phyloP scores from a whole-genome alignment of 768 basidiomycete genomes.

The Auricularia sp. region DNA sequence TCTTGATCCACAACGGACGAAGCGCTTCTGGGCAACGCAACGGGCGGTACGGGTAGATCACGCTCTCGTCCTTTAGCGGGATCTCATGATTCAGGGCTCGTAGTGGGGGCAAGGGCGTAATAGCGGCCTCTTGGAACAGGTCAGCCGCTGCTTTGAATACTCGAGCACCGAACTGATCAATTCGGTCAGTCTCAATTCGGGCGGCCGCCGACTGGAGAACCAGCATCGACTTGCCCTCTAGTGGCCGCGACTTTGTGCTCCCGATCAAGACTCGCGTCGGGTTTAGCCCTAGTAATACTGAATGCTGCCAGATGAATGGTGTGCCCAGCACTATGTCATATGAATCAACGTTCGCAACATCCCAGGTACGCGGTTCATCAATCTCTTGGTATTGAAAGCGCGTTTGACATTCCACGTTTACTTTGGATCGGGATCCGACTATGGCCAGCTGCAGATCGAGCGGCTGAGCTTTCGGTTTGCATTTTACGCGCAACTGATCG shows the following conservation, averaged over 20 bases:
- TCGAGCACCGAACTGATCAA: conserved; percentile 4
- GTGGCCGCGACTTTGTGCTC: no score
- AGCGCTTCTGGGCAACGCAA: conserved; percentile 7
- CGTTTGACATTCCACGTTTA: no score
- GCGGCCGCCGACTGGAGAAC: background rate
- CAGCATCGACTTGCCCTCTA: background rate
- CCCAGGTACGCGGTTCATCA: background rate
- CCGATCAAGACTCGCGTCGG: no score
- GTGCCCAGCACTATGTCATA: conserved; percentile 4
- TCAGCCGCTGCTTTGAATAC: conserved; percentile 7
- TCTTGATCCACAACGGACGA: no score
- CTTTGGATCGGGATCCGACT: no score
- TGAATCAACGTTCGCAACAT: conserved; percentile 2
- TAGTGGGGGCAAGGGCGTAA: conserved; percentile 5
- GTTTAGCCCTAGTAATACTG: no score
- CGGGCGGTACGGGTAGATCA: conserved; percentile 4
- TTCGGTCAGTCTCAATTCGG: background rate
- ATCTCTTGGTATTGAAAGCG: no score
- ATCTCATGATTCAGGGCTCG: conserved; percentile 9
- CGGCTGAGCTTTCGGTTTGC: no score
- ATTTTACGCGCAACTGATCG: background rate
- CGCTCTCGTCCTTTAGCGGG: conserved; percentile 8
- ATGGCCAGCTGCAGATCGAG: no score
- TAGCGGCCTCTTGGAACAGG: conserved; percentile 4
- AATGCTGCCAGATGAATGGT: background rate